Base-by-base conservation (phyloP, 1,284 basidiomycete species). In the Microbotryum saponariae region DNA sequence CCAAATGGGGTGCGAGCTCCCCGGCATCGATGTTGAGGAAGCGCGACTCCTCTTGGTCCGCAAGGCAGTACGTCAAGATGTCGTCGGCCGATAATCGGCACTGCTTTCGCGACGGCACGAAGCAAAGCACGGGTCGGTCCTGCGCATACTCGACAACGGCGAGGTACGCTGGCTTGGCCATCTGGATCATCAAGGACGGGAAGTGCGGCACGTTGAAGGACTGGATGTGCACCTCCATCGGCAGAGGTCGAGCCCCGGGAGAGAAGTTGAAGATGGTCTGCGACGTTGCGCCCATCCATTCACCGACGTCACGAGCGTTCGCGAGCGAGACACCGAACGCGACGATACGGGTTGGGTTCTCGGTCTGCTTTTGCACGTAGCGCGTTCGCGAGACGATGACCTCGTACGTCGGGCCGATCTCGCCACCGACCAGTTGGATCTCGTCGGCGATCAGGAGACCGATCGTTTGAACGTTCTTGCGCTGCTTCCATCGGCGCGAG, bases 251-350 rank as follows among this genome's bases (percentile, higher is more conserved):
- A 21, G 94, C 91, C 71, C 89, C 88, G 0, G 93, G 93, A 0
- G 91, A 89, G 77, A 98, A 97, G 79, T 98, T 97, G 85, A 98
- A 97, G 66, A 97, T 89, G 9, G 88, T 88, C 74, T 94, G 91
- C 6, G 87, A 85, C 1, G 87, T 86, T 0, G 87, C 92, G 37
- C 93, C 94, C 76, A 99, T 91, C 96, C 96, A 98, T 73, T 98
- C 94, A 37, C 93, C 92, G 0, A 99, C 79, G 75, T 98, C 96
- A 29, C 88, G 82, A 1, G 92, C 93, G 72, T 98, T 97, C n/a
- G 92, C 90, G 16, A 98, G 81, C 2, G 93, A 96, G 2, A 96
- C 92, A 63, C 88, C 86, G 72, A 91, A 91, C 0, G 91, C 93
- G 47, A 98, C 88, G 61, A 98, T 89, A 52, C 93, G 85, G 0